phyloP scores from a whole-genome alignment of 768 basidiomycete genomes.

The Mycena belliarum region DNA sequence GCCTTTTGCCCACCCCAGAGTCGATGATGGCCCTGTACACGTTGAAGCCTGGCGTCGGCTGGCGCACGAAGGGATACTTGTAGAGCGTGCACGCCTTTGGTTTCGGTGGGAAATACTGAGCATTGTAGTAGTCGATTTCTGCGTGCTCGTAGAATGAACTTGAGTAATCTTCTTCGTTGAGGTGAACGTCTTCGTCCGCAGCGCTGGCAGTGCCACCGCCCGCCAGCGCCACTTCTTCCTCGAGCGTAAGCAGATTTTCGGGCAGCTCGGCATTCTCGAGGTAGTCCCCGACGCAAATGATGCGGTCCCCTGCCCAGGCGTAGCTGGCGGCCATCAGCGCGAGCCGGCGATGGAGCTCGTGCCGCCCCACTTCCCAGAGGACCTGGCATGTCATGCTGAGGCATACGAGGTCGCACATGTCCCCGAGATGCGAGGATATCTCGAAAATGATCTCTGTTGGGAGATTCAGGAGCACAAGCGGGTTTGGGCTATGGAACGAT shows the following conservation, averaged over 20 bases:
- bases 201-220: too few relatives aligned
- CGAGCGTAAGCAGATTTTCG: neutral
- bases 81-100: too few relatives aligned
- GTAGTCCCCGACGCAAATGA: slow-evolving; percentile 10
- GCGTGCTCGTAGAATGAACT: too few relatives aligned
- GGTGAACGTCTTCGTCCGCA: too few relatives aligned
- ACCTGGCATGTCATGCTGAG: slow-evolving; percentile 4
- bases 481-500: neutral
- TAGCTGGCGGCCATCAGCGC: neutral
- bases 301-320: slow-evolving; percentile 11
- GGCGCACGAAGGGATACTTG: too few relatives aligned
- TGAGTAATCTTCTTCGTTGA: too few relatives aligned
- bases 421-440: neutral
- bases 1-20: too few relatives aligned
- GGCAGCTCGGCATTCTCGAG: slow-evolving; percentile 5
- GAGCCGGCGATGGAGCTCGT: neutral
- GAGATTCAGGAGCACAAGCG: neutral
- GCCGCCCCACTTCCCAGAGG: slow-evolving; percentile 6
- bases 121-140: too few relatives aligned
- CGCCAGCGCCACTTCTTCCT: neutral
- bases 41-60: too few relatives aligned
- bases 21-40: too few relatives aligned
- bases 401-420: neutral
- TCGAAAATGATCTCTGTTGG: slow-evolving; percentile 1
- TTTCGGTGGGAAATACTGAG: too few relatives aligned